Evolutionary conservation across 192 early-diverging fungal genomes (phyloP).

Genomic region (Entomortierella lignicola): DNA sequence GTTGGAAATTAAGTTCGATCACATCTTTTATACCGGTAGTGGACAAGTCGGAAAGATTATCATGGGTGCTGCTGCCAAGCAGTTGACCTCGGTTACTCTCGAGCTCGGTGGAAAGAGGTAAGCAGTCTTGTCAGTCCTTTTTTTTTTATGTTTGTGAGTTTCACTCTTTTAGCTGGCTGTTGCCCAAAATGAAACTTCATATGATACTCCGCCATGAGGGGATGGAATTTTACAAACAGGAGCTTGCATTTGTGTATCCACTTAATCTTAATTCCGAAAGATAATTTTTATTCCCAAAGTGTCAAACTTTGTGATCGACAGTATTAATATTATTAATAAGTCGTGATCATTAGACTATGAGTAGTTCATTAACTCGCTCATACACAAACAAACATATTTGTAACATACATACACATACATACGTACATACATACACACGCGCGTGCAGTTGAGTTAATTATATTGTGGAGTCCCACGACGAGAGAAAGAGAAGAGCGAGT

Average conservation of each 20-base stretch:
- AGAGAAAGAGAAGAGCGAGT: no score
- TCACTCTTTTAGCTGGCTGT: not conserved
- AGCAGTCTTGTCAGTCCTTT: constrained; percentile 9
- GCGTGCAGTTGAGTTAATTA: no score
- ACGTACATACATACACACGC: no score
- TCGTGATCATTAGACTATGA: no score
- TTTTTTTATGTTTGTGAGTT: not conserved
- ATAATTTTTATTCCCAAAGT: not conserved
- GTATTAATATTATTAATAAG: no score
- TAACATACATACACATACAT: no score
- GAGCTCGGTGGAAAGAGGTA: constrained; percentile 95
- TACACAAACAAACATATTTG: no score
- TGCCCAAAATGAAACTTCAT: no score
- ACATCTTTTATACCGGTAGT: constrained; percentile 95
- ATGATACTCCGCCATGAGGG: not conserved
- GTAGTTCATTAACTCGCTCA: no score
- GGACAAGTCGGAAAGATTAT: constrained; percentile 84
- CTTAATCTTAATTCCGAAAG: not conserved
- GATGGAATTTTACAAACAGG: not conserved
- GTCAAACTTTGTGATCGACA: no score
- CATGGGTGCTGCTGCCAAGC: constrained; percentile 85
- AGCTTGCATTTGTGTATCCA: not conserved
- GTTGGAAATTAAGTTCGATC: constrained; percentile 84
- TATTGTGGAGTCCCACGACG: no score
- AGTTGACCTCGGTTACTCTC: constrained; percentile 89